Evolutionary conservation across 805 yeast genomes (phyloP), one percentile per base, ranked within the genome.

Genomic region (Wickerhamomyces sydowiorum): DNA sequence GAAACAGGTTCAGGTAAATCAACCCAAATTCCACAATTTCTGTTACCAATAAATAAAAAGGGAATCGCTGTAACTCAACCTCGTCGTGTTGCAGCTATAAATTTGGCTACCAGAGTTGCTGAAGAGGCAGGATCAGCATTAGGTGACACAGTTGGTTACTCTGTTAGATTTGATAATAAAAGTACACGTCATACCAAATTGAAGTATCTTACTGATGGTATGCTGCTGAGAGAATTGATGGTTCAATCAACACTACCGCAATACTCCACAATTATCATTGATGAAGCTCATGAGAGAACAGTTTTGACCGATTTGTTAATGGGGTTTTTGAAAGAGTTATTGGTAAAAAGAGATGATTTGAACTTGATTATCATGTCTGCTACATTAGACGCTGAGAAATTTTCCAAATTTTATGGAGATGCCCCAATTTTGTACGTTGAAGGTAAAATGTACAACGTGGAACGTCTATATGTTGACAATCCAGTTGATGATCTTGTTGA

Each of bases 1-100:
- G 98, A 91, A 59, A 91, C 99, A 0, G 99, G 99, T 64, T 87
- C 96, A 7, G 98, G 98, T 69, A 91, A 91, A 59, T 90, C 98
- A 4, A 91, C 99, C 0, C 99, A 91, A 66, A 81, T 91, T 37
- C 98, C 99, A 0, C 98, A 91, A 59, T 82, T 91, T 50, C 59
- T 91, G n/a, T 75, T 86, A 64, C 73, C 77, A 1, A 41, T 52
- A 2, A 57, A 62, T 29, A 61, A 64, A 17, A 78, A 77, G 45
- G 69, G 74, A 21, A 80, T 91, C 18, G 98, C 96, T 0, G 91
- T 93, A 7, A 90, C 99, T 0, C 98, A 91, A 66, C 99, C 99
- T 1, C 82, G 99, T 66, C 76, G 98, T 57, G 99, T 91, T 30
- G 98, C 99, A 4, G 99, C 99, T 2, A 87, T 93, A 39, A 88